phyloP scores from a whole-genome alignment of 1,139 yeast genomes.

The Sugiyamaella castrensis region DNA sequence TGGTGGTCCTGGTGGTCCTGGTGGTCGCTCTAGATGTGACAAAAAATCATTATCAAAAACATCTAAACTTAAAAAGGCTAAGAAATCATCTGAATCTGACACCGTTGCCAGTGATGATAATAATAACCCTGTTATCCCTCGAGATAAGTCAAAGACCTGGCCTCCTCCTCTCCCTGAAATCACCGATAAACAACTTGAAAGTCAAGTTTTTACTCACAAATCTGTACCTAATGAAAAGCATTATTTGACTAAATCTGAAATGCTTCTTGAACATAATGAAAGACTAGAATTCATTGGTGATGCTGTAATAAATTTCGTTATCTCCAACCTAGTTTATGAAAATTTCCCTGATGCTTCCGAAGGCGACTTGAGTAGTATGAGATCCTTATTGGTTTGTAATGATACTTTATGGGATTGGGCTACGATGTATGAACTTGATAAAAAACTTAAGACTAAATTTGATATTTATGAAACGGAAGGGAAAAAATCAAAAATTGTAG shows the following conservation, averaged over 20 bases:
- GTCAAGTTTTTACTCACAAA: slow-evolving; percentile 78
- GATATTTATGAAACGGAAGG: slow-evolving; percentile 31
- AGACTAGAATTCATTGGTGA: slow-evolving; percentile 93
- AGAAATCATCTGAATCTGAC: not conserved
- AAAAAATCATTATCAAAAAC: slow-evolving; percentile 4
- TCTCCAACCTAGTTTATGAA: slow-evolving; percentile 64
- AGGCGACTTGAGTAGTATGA: slow-evolving; percentile 72
- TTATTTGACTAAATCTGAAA: slow-evolving; percentile 55
- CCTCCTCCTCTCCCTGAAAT: slow-evolving; percentile 75
- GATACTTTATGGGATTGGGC: slow-evolving; percentile 71
- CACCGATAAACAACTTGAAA: slow-evolving; percentile 53
- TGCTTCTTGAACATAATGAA: slow-evolving; percentile 72
- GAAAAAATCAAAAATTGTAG: slow-evolving; percentile 49
- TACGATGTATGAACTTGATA: slow-evolving; percentile 64
- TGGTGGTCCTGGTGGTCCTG: not conserved
- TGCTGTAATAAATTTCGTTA: slow-evolving; percentile 70
- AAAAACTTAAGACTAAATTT: slow-evolving; percentile 46
- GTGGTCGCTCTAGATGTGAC: not conserved
- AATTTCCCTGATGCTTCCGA: slow-evolving; percentile 71
- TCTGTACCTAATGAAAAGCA: slow-evolving; percentile 63
- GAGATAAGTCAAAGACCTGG: slow-evolving; percentile 23
- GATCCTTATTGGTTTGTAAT: slow-evolving; percentile 74
- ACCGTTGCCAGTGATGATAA: not conserved
- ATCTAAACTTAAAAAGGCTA: slow-evolving; percentile 1
- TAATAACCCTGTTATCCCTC: not conserved